Conservation (phyloP, 1,284 basidiomycete species). For the Rhodotorula mucilaginosa region DNA sequence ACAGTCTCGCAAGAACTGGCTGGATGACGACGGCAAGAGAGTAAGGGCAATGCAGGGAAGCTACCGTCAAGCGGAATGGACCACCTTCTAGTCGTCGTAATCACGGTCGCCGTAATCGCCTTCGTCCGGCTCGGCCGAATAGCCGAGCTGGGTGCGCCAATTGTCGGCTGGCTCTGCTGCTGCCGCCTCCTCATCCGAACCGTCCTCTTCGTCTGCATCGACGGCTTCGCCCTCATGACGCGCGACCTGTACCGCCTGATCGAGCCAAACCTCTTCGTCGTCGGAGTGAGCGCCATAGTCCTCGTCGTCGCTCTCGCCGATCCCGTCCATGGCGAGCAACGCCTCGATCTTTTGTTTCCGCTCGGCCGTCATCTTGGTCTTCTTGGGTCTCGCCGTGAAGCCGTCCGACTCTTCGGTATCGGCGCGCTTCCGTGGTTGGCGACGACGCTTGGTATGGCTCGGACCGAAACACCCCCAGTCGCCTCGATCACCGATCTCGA, state of each 20-base stretch:
- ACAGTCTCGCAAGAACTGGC: neutral
- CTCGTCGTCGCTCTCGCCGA: slow-evolving; percentile 10
- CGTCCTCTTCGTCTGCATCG: neutral
- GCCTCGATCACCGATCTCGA: neutral
- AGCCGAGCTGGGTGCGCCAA: neutral
- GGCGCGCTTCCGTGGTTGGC: neutral
- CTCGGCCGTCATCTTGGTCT: slow-evolving; percentile 16
- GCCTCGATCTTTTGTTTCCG: slow-evolving; percentile 11
- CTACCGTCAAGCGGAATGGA: too few relatives aligned
- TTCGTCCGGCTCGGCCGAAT: neutral
- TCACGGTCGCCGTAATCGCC: neutral
- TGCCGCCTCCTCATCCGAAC: neutral
- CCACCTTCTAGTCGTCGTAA: neutral
- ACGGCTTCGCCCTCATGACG: slow-evolving; percentile 14
- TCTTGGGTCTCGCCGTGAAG: slow-evolving; percentile 8
- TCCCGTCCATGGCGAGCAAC: slow-evolving; percentile 1
- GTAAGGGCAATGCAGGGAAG: neutral
- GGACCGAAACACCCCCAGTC: neutral
- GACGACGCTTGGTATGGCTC: neutral
- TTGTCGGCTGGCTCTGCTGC: neutral
- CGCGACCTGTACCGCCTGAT: slow-evolving; percentile 7
- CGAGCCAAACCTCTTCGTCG: neutral
- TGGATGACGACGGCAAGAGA: too few relatives aligned
- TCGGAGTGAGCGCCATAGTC: neutral
- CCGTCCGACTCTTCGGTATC: neutral